Conservation (phyloP, 1,284 basidiomycete species). For the Leccinum olivaceoglutinosum region DNA sequence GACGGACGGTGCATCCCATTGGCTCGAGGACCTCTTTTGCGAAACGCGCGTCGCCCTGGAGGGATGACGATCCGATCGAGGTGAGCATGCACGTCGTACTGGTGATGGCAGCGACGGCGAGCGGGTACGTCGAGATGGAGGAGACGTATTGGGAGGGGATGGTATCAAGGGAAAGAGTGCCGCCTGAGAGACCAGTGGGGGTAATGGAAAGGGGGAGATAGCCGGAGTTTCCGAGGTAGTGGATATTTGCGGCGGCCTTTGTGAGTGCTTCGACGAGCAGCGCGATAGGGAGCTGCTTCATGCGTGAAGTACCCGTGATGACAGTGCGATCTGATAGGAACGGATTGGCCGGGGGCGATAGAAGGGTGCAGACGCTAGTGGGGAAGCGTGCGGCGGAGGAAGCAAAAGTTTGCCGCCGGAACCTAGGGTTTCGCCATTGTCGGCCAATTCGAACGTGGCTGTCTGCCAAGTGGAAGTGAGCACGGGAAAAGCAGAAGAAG, state of each 20-base stretch:
- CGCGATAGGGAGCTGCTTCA: conserved; percentile 96
- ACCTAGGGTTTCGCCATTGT: conserved; percentile 89
- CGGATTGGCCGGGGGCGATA: conserved; percentile 21
- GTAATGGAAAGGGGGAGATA: conserved; percentile 88
- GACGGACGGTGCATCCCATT: conserved; percentile 98
- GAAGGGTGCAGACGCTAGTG: too few species aligned
- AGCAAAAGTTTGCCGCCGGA: conserved; percentile 72
- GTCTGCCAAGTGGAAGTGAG: conserved; percentile 45
- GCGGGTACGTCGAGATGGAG: conserved; percentile 93
- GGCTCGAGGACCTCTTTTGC: conserved; percentile 89
- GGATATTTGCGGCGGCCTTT: conserved; percentile 76
- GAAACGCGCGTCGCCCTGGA: conserved; percentile 54
- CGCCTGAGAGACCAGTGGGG: conserved; percentile 81
- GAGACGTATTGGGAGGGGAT: conserved; percentile 99
- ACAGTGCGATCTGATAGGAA: conserved; percentile 47
- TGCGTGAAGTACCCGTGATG: conserved; percentile 95
- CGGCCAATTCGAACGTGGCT: conserved; percentile 88
- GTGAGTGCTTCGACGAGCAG: conserved; percentile 91
- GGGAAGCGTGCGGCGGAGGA: too few species aligned
- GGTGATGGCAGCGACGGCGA: conserved; percentile 94
- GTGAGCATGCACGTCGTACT: conserved; percentile 90
- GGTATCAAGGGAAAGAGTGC: conserved; percentile 82
- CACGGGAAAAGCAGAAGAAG: neutral
- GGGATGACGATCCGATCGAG: conserved; percentile 86
- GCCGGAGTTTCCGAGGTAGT: conserved; percentile 76